Percentiles rank a stretch among this genome's conserved stretches.
These are phyloP conservation scores for Trametes coccinea DNA, from an alignment of 768 basidiomycete genomes.

Conservation along the genomic window DNA sequence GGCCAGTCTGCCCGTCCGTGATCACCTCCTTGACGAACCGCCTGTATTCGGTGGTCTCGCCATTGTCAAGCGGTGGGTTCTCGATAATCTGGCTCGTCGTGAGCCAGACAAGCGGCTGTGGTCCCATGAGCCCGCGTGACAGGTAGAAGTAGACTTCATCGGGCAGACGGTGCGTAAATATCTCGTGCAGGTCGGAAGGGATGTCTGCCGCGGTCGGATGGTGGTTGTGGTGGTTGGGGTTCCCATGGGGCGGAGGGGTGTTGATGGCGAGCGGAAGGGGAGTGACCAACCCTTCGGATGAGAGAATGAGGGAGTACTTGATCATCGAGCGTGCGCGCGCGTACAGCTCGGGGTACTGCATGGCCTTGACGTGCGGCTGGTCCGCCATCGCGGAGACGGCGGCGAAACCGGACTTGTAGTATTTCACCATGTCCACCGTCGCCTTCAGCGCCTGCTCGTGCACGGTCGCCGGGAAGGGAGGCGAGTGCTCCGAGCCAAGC, in stretches of 20 bases:
- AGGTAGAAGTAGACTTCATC: constrained; percentile 97
- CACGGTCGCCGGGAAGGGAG: constrained; percentile 77
- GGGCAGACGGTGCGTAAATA: constrained; percentile 91
- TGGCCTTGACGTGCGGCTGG: constrained; percentile 78
- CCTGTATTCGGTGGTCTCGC: constrained; percentile 92
- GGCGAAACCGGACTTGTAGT: constrained; percentile 86
- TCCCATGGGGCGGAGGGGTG: constrained; percentile 44
- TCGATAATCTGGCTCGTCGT: constrained; percentile 85
- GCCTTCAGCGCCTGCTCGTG: constrained; percentile 83
- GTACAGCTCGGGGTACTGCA: constrained; percentile 82
- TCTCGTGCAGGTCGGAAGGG: constrained; percentile 87
- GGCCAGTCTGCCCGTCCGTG: constrained; percentile 92
- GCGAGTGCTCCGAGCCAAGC: constrained; percentile 82
- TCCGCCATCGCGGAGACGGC: constrained; percentile 77
- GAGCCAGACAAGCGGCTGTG: constrained; percentile 93
- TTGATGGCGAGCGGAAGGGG: constrained; percentile 76
- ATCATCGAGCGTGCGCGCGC: constrained; percentile 89
- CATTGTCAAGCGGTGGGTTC: constrained; percentile 88
- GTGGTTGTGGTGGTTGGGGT: constrained; percentile 55
- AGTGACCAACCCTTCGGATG: constrained; percentile 79
- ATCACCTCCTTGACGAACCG: constrained; percentile 95
- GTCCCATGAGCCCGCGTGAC: constrained; percentile 86
- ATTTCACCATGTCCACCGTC: constrained; percentile 89
- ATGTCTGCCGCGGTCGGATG: constrained; percentile 85
- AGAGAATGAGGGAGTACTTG: constrained; percentile 87